A percentile compares a stretch with the other conserved stretches of the same genome.
Conservation (phyloP, 2,329 filamentous ascomycete genomes). For the Phoma sp. region DNA sequence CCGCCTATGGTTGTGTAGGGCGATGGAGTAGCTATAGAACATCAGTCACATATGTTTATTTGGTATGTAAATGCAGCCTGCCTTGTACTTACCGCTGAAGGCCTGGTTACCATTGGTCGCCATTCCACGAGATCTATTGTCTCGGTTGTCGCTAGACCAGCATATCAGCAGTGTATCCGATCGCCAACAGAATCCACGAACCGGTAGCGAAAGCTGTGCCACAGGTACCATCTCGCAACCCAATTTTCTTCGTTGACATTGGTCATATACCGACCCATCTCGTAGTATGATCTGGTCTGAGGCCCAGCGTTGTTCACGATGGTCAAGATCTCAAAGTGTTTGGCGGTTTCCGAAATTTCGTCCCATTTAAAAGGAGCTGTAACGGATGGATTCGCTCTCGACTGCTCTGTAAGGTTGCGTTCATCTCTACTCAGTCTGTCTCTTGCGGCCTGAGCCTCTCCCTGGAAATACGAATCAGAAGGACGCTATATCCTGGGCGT, state of each 20-base stretch:
- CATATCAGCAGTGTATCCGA: neutral
- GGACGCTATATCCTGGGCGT: neutral
- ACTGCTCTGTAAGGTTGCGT: conserved; percentile 48
- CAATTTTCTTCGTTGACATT: conserved; percentile 54
- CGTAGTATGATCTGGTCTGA: conserved; percentile 50
- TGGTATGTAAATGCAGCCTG: neutral
- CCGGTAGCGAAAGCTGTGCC: conserved; percentile 58
- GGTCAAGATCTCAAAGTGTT: conserved; percentile 51
- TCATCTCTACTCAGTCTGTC: conserved; percentile 49
- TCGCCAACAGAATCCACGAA: conserved; percentile 4
- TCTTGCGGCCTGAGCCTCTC: conserved; percentile 52
- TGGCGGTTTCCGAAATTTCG: conserved; percentile 56
- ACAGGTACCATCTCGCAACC: conserved; percentile 59
- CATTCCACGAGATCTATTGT: conserved; percentile 18
- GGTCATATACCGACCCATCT: conserved; percentile 50
- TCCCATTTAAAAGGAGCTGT: conserved; percentile 53
- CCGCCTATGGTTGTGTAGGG: conserved; percentile 6
- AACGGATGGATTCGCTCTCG: conserved; percentile 37
- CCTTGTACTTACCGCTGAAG: neutral
- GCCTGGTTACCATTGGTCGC: conserved; percentile 2
- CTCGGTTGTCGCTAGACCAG: conserved; percentile 42
- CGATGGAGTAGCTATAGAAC: conserved; percentile 6
- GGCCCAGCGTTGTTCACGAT: conserved; percentile 50
- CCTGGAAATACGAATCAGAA: conserved; percentile 36
- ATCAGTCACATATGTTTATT: neutral